Percentiles rank a stretch among this genome's conserved stretches.
Conservation (phyloP, 306 rosid genomes). For the Prunus mira region DNA sequence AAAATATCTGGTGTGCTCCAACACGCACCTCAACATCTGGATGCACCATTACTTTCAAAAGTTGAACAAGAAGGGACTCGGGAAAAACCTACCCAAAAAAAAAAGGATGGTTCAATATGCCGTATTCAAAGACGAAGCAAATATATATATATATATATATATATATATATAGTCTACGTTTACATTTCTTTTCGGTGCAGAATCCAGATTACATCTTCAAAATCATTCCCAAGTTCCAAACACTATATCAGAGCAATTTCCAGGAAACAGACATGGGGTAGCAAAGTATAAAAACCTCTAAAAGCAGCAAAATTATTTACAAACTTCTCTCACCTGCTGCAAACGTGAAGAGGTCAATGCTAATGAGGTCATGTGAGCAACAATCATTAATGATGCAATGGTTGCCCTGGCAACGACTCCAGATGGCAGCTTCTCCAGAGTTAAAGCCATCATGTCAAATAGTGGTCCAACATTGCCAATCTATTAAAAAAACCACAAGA, state of each 20-base stretch:
- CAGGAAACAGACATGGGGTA: not conserved
- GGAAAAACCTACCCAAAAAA: constrained; percentile 68
- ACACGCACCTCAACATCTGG: constrained; percentile 74
- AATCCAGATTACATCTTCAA: not conserved
- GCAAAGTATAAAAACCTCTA: not conserved
- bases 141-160: not conserved
- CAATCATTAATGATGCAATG: constrained; percentile 68
- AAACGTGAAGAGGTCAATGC: constrained; percentile 48
- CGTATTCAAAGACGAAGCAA: not conserved
- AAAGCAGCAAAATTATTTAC: not conserved
- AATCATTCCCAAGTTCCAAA: not conserved
- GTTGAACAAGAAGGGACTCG: constrained; percentile 84
- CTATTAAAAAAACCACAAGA: constrained; percentile 39
- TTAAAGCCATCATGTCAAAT: constrained; percentile 84
- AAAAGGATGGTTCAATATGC: not conserved
- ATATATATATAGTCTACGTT: not conserved
- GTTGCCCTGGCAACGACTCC: constrained; percentile 75
- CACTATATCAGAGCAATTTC: not conserved
- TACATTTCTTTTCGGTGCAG: not conserved
- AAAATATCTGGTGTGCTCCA: constrained; percentile 93
- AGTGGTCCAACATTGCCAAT: constrained; percentile 64
- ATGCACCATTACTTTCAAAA: constrained; percentile 85
- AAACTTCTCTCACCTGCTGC: constrained; percentile 59
- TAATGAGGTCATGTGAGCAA: constrained; percentile 63
- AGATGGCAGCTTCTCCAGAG: constrained; percentile 74